These are phyloP conservation scores for Sisymbrium altissimum DNA, from an alignment of 345 rosid species.

Conservation along the genomic window DNA sequence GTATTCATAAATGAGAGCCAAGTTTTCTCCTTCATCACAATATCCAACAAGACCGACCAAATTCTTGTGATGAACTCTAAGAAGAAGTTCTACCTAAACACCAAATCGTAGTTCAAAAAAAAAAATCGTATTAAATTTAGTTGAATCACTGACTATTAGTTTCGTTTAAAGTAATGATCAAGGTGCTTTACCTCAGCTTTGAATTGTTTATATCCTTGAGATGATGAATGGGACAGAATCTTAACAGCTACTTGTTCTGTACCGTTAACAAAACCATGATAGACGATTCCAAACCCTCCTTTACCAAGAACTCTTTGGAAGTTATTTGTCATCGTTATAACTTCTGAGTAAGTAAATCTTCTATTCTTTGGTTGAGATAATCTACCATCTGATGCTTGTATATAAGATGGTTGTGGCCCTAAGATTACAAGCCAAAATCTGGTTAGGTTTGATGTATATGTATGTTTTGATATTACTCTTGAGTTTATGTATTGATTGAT, in stretches of 20 bases:
- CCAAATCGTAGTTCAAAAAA: no score
- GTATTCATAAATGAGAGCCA: conserved; percentile 48
- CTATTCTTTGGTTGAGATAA: conserved; percentile 20
- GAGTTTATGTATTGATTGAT: neutral
- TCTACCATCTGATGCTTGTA: conserved; percentile 20
- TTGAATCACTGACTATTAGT: neutral
- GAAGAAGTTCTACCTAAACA: conserved; percentile 44
- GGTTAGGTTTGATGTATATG: neutral
- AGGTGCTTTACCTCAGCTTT: conserved; percentile 39
- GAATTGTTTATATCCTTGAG: conserved; percentile 39
- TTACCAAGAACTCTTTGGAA: conserved; percentile 44
- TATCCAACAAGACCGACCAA: conserved; percentile 39
- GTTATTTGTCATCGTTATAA: conserved; percentile 41
- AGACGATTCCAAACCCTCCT: conserved; percentile 68
- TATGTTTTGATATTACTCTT: neutral
- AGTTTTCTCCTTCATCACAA: conserved; percentile 36
- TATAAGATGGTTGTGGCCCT: conserved; percentile 2
- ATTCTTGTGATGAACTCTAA: conserved; percentile 57
- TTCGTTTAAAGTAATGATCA: neutral
- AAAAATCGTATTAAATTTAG: no score
- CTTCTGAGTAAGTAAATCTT: conserved; percentile 36
- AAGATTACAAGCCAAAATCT: neutral
- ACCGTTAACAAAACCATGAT: conserved; percentile 38
- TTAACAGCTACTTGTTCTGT: conserved; percentile 40
- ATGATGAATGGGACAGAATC: conserved; percentile 34